Conservation (phyloP, 129 eudicot species). For the Lonicera japonica region DNA sequence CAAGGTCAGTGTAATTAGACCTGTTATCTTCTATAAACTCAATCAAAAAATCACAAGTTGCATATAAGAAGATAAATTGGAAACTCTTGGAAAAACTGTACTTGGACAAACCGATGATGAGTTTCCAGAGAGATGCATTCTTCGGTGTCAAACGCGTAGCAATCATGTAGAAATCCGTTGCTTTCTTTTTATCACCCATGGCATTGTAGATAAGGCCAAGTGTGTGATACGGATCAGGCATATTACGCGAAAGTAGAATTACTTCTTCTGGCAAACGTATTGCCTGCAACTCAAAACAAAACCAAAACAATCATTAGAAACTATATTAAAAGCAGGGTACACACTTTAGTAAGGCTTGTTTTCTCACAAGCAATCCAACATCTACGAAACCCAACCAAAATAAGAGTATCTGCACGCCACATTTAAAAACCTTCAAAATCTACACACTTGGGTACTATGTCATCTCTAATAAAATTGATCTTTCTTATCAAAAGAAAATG, state of each 20-base stretch:
- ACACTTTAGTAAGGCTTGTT: background rate
- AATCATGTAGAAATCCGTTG: constrained; percentile 65
- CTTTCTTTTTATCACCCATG: constrained; percentile 56
- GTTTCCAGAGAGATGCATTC: constrained; percentile 86
- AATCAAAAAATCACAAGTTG: background rate
- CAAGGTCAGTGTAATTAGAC: no score
- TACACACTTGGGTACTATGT: background rate
- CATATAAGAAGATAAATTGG: background rate
- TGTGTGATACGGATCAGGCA: constrained; percentile 79
- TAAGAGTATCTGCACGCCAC: background rate
- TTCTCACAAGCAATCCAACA: background rate
- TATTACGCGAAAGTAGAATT: constrained; percentile 53
- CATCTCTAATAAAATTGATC: background rate
- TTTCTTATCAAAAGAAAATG: no score
- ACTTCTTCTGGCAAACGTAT: constrained; percentile 57
- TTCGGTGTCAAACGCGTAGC: constrained; percentile 75
- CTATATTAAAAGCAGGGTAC: background rate
- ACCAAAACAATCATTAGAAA: constrained; percentile 5
- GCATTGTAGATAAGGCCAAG: constrained; percentile 71
- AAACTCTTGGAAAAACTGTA: constrained; percentile 35
- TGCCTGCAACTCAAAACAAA: constrained; percentile 46
- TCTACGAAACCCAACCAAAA: background rate
- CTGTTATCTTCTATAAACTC: no score
- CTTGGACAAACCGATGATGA: constrained; percentile 60
- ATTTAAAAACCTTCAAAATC: no score